These are phyloP conservation scores for slime mould (Dictyostelium discoideum) DNA, from an alignment of 78 protist species.

Conservation along the genomic window DNA sequence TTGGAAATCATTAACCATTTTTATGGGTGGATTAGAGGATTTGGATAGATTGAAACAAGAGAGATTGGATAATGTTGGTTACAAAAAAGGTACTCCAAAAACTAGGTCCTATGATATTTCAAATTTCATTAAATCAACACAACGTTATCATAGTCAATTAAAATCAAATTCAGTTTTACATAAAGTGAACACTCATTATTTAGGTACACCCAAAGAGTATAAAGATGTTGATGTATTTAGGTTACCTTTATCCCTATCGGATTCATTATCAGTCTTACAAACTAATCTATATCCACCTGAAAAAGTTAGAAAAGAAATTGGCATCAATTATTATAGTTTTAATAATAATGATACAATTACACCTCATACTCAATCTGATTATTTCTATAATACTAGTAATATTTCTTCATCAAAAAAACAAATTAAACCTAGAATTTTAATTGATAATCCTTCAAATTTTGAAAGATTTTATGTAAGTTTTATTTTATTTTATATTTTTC, in stretches of 20 bases:
- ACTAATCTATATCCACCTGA: conserved; percentile 59
- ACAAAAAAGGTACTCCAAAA: conserved; percentile 34
- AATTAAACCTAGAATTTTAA: conserved; percentile 5
- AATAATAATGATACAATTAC: neutral
- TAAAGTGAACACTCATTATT: conserved; percentile 36
- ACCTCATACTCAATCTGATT: conserved; percentile 1
- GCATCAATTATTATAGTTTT: neutral
- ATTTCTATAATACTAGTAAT: neutral
- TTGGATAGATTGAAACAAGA: conserved; percentile 10
- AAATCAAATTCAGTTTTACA: conserved; percentile 3
- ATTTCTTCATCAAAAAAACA: neutral
- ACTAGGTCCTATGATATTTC: conserved; percentile 30
- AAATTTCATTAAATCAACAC: conserved; percentile 50
- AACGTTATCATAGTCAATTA: conserved; percentile 37
- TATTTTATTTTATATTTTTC: too few species aligned
- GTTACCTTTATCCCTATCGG: conserved; percentile 43
- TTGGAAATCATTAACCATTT: conserved; percentile 25
- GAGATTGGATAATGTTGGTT: neutral
- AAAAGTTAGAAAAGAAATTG: conserved; percentile 39
- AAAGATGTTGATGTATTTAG: conserved; percentile 25
- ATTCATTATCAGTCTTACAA: conserved; percentile 48
- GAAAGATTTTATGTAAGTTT: conserved; percentile 53
- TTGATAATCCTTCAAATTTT: conserved; percentile 24
- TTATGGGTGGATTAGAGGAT: conserved; percentile 33
- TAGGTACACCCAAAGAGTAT: conserved; percentile 25